Base-by-base conservation (phyloP, 1,284 basidiomycete genomes). In the Anthracocystis walkeri region DNA sequence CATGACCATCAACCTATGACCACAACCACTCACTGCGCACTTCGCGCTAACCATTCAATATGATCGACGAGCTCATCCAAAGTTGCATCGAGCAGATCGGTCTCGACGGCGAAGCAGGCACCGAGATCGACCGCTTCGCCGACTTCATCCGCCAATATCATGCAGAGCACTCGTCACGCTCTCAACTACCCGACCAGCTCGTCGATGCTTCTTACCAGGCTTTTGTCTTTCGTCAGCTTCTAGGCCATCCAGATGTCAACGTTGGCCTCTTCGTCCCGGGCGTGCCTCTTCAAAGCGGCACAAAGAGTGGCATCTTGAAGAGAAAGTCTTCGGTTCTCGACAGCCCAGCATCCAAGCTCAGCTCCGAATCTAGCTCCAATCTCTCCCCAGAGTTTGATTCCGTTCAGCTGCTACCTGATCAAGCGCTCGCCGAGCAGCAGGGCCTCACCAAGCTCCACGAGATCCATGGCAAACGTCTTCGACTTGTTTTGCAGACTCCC, bases 81-180 rank as follows among this genome's bases (percentile, higher is more conserved):
- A 89, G 92, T 81, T 91, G 91, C 82, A 87, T 92, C 41, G 89
- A 90, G 58, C 91, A 93, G 84, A 87, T 93, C 23, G 89, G 92
- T 8, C 92, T 92, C 82, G 92, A 93, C 71, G 92, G 92, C n/a
- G 92, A 93, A 82, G 87, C 73, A 92, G 93, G 93, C 4, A 92
- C 90, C 82, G 87, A 91, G 75, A 88, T 90, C 54, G 89, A 89
- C 21, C 89, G 92, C 41, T 86, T 93, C 63, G 87, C 87, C 57
- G 89, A 90, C 80, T 92, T 92, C 79, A 87, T 93, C 58, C 69
- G 86, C 38, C 90, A 88, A 42, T 93, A 91, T 80, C 91, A 92
- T 84, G 66, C 86, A 12, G 62, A 67, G 14, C 73, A 77, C 40
- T 66, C 71, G 10, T 87, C 87, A 53, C 84, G 86, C 27, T 77